Percentiles rank a stretch among this genome's conserved stretches.
phyloP scores from a whole-genome alignment of 495 filamentous ascomycete genomes.

The Penicillium dipodomyicola region DNA sequence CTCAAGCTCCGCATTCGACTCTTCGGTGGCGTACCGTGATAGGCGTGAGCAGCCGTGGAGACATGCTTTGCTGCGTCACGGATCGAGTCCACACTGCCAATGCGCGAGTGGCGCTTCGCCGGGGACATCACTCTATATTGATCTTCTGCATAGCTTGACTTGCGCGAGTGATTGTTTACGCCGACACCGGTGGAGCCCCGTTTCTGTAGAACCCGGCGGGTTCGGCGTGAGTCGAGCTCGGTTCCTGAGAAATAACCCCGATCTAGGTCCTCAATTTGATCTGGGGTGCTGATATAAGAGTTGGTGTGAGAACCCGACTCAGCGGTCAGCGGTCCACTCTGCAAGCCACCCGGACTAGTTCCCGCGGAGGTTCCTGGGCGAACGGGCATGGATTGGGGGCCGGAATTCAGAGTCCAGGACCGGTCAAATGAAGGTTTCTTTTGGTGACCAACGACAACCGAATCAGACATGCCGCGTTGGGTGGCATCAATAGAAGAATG shows the following conservation, averaged over 20 bases:
- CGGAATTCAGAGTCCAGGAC: conserved; percentile 77
- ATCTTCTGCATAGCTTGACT: conserved; percentile 73
- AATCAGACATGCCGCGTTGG: conserved; percentile 34
- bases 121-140: conserved; percentile 48
- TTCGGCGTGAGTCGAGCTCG: conserved; percentile 69
- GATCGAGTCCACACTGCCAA: conserved; percentile 67
- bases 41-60: conserved; percentile 52
- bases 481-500: conserved; percentile 78
- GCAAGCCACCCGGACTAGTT: conserved; percentile 25
- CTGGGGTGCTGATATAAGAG: conserved; percentile 24
- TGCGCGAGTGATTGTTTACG: conserved; percentile 52
- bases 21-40: conserved; percentile 52
- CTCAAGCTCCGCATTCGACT: conserved; percentile 48
- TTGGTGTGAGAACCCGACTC: conserved; percentile 27
- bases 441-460: conserved; percentile 40
- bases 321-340: conserved; percentile 21
- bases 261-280: conserved; percentile 62
- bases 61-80: conserved; percentile 41
- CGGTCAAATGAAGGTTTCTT: conserved; percentile 88
- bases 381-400: conserved; percentile 24
- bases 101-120: conserved; percentile 70
- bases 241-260: conserved; percentile 92
- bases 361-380: conserved; percentile 42
- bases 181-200: conserved; percentile 56
- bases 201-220: conserved; percentile 78